These are phyloP conservation scores for Parachaetomium inaequale DNA, from an alignment of 495 filamentous ascomycete genomes.

Conservation along the genomic window DNA sequence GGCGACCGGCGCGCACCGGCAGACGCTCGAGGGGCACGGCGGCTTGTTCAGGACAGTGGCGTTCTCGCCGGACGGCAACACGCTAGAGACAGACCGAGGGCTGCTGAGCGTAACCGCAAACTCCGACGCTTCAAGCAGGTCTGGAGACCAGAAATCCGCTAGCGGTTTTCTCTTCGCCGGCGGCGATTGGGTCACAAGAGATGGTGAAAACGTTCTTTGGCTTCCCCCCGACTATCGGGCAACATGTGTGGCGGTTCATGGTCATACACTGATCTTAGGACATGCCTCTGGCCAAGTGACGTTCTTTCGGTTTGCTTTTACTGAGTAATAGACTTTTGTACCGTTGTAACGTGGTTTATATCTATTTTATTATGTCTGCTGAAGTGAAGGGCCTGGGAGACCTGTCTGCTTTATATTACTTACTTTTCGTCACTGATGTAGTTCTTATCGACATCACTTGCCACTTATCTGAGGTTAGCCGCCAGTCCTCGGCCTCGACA, in stretches of 20 bases:
- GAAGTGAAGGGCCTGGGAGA: too few relatives aligned
- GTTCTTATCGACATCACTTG: neutral
- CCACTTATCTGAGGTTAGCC: neutral
- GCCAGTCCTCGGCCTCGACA: neutral
- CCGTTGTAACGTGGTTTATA: too few relatives aligned
- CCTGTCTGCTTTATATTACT: neutral
- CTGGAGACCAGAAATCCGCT: neutral
- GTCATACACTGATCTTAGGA: neutral
- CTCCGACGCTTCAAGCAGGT: neutral
- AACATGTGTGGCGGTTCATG: slow-evolving; percentile 7
- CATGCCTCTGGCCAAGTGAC: neutral
- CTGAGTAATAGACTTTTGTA: neutral
- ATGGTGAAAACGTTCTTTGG: neutral
- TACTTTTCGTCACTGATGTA: neutral
- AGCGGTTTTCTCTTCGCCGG: neutral
- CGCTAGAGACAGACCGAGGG: neutral
- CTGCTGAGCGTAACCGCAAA: too few relatives aligned
- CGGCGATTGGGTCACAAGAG: neutral
- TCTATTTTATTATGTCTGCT: too few relatives aligned
- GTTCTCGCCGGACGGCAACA: neutral
- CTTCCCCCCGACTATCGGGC: slow-evolving; percentile 5
- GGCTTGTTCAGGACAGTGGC: neutral
- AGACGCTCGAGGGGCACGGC: slow-evolving; percentile 1
- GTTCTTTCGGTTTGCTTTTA: slow-evolving; percentile 6
- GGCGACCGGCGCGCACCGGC: neutral